phyloP scores from a whole-genome alignment of 805 yeast species.

The Grigorovia yakushimaensis region DNA sequence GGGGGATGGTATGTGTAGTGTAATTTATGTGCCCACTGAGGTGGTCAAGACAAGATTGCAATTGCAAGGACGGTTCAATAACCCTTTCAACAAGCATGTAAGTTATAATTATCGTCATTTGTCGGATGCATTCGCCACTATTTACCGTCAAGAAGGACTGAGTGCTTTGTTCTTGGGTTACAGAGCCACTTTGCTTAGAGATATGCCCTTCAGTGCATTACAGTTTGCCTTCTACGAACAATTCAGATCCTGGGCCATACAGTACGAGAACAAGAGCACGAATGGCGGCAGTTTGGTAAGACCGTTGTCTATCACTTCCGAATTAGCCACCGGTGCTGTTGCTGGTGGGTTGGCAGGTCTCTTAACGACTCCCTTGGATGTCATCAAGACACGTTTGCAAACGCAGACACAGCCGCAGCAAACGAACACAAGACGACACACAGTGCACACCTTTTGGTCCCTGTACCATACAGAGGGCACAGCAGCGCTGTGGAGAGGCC shows the following conservation, averaged over 20 bases:
- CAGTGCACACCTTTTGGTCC: slow-evolving; percentile 21
- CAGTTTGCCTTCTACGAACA: slow-evolving; percentile 94
- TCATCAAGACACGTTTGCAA: slow-evolving; percentile 85
- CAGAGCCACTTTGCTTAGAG: slow-evolving; percentile 86
- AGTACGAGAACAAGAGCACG: slow-evolving; percentile 20
- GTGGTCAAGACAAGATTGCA: slow-evolving; percentile 89
- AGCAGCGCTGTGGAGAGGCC: slow-evolving; percentile 79
- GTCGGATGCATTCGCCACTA: slow-evolving; percentile 56
- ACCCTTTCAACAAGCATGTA: slow-evolving; percentile 35
- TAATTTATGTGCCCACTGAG: slow-evolving; percentile 91
- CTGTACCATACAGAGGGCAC: slow-evolving; percentile 66
- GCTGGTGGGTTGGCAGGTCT: slow-evolving; percentile 93
- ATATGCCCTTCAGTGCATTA: slow-evolving; percentile 89
- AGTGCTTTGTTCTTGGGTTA: slow-evolving; percentile 79
- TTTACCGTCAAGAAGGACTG: slow-evolving; percentile 61
- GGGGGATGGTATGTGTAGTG: slow-evolving; percentile 86
- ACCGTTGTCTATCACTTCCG: slow-evolving; percentile 49
- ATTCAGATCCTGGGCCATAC: slow-evolving; percentile 53
- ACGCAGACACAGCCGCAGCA: slow-evolving; percentile 91
- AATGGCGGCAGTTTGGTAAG: too few relatives aligned
- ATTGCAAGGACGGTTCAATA: slow-evolving; percentile 80
- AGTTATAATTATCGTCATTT: slow-evolving; percentile 84
- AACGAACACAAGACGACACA: slow-evolving; percentile 11
- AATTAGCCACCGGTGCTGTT: slow-evolving; percentile 81
- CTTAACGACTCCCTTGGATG: slow-evolving; percentile 85